Evolutionary conservation across 2,329 filamentous ascomycete genomes (phyloP).

Genomic region (Tolypocladium cylindrosporum): DNA sequence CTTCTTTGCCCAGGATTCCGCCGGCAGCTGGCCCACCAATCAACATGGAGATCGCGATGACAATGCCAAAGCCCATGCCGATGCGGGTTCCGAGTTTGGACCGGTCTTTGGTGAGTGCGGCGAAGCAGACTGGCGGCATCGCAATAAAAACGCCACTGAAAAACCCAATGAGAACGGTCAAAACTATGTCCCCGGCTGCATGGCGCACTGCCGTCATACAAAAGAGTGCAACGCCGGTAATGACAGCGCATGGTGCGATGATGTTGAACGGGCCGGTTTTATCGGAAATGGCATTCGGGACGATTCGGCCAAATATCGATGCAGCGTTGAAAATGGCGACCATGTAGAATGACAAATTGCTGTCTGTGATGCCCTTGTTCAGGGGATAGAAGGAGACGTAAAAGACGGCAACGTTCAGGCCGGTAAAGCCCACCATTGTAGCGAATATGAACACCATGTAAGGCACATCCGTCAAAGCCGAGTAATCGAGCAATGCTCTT

Average conservation of each 20-base stretch:
- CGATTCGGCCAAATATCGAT: slow-evolving; percentile 33
- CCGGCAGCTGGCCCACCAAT: slow-evolving; percentile 24
- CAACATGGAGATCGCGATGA: slow-evolving; percentile 20
- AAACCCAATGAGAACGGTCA: slow-evolving; percentile 28
- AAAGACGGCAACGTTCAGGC: slow-evolving; percentile 26
- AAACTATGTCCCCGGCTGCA: slow-evolving; percentile 20
- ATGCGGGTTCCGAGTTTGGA: slow-evolving; percentile 30
- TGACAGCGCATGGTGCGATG: slow-evolving; percentile 15
- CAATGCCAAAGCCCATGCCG: slow-evolving; percentile 22
- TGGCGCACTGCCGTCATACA: slow-evolving; percentile 24
- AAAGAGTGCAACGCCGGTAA: slow-evolving; percentile 21
- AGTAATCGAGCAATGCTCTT: slow-evolving; percentile 3
- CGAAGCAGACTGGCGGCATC: slow-evolving; percentile 28
- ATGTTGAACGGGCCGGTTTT: slow-evolving; percentile 24
- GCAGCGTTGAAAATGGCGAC: slow-evolving; percentile 36
- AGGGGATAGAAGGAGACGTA: slow-evolving; percentile 27
- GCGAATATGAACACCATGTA: slow-evolving; percentile 12
- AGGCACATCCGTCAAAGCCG: slow-evolving; percentile 12
- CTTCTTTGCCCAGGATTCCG: slow-evolving; percentile 14
- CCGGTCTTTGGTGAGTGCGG: slow-evolving; percentile 27
- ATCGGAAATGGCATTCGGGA: slow-evolving; percentile 27
- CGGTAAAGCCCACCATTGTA: slow-evolving; percentile 26
- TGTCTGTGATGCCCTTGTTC: slow-evolving; percentile 16
- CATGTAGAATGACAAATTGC: slow-evolving; percentile 28
- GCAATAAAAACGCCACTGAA: slow-evolving; percentile 32